phyloP scores from a whole-genome alignment of 2,329 filamentous ascomycete species.

The Fusarium papillatum region DNA sequence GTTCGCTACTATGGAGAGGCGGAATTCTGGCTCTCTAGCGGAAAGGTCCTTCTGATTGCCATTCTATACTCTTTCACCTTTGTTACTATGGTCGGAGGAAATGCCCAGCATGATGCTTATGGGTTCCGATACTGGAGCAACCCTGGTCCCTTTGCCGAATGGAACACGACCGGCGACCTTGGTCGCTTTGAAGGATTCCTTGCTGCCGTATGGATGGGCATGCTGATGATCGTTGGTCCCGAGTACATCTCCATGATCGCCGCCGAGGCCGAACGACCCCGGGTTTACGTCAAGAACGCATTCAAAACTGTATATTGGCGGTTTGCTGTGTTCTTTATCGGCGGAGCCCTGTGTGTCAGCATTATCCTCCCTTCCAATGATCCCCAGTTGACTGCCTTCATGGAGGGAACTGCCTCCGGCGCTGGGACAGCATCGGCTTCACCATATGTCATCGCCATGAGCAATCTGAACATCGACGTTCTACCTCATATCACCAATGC shows the following conservation, averaged over 20 bases:
- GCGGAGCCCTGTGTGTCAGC: background rate
- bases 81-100: slow-evolving; percentile 81
- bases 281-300: background rate
- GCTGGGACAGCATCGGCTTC: background rate
- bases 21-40: slow-evolving; percentile 75
- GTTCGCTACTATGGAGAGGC: slow-evolving; percentile 68
- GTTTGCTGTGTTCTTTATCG: background rate
- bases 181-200: background rate
- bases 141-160: background rate
- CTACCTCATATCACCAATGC: background rate
- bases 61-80: slow-evolving; percentile 80
- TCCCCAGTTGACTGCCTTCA: background rate
- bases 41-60: slow-evolving; percentile 74
- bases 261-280: background rate
- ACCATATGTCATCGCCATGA: background rate
- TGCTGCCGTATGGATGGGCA: background rate
- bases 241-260: background rate
- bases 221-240: background rate
- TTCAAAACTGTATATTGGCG: background rate
- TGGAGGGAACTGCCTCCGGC: background rate
- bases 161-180: background rate
- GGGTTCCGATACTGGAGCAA: slow-evolving; percentile 44
- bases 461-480: background rate
- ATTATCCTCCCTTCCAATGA: background rate
- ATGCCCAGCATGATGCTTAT: slow-evolving; percentile 73